These are phyloP conservation scores for Ascochyta rabiei DNA, from an alignment of 2,329 filamentous ascomycete species.

Conservation along the genomic window DNA sequence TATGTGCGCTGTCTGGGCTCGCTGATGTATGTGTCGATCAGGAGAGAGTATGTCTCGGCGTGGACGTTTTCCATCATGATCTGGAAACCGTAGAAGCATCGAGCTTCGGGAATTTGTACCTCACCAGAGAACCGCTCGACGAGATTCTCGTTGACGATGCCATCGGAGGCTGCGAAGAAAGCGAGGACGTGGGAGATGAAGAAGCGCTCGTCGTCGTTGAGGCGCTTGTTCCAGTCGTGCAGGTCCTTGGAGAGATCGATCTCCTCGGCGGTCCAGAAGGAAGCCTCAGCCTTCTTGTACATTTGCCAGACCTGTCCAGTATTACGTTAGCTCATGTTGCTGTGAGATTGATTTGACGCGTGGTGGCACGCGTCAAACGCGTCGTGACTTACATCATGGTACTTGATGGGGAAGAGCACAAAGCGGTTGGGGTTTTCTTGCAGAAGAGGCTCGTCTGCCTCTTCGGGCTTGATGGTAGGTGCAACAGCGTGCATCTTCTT, in stretches of 20 bases:
- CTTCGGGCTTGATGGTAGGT: slow-evolving; percentile 64
- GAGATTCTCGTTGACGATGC: slow-evolving; percentile 99
- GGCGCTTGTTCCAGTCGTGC: slow-evolving; percentile 97
- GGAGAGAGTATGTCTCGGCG: slow-evolving; percentile 97
- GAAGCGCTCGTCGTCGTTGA: slow-evolving; percentile 96
- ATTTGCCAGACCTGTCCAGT: slow-evolving; percentile 91
- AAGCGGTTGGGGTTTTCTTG: slow-evolving; percentile 96
- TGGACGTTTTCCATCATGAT: slow-evolving; percentile 99
- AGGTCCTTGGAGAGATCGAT: slow-evolving; percentile 99
- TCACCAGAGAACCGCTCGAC: slow-evolving; percentile 97
- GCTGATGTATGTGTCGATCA: slow-evolving; percentile 99
- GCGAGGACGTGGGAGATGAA: slow-evolving; percentile 98
- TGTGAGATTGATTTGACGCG: slow-evolving; percentile 62
- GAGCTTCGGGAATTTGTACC: slow-evolving; percentile 95
- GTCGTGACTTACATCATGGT: slow-evolving; percentile 84
- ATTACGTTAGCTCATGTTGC: slow-evolving; percentile 38
- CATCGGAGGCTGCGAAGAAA: slow-evolving; percentile 98
- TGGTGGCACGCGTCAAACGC: slow-evolving; percentile 53
- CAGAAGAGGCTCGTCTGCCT: slow-evolving; percentile 86
- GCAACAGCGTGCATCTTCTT: slow-evolving; percentile 61
- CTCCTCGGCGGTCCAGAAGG: slow-evolving; percentile 99
- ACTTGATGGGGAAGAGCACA: slow-evolving; percentile 98
- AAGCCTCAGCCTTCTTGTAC: slow-evolving; percentile 99
- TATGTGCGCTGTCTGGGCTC: slow-evolving; percentile 92
- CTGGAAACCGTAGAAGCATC: slow-evolving; percentile 99